Base-by-base conservation (phyloP, 192 early-diverging fungal species). In the Gryganskiella cystojenkinii region DNA sequence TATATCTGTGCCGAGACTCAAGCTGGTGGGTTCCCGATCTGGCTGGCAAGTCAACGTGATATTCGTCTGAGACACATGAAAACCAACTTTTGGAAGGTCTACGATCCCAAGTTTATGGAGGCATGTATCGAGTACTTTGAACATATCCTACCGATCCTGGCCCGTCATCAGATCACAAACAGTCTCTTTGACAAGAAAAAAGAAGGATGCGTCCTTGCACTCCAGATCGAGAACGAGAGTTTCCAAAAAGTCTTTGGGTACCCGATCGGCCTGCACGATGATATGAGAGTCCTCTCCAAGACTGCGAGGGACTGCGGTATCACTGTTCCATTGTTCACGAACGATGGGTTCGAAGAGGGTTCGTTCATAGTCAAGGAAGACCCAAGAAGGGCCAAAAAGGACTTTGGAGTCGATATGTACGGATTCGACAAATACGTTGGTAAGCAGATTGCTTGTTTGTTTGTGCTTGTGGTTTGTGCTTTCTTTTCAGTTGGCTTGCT, bases 151-250 rank as follows among this genome's bases (percentile, higher is more conserved):
- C 87, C 94, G 14, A 91, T 95, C 69, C 67, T 96, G 35, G 91
- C 85, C 4, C 80, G 78, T 4, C 93, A 95, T 79, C 93, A 96
- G 70, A 88, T 95, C 35, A 93, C 93, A 14, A 85, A 81, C 42
- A 65, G 57, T n/a, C n/a, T n/a, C n/a, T n/a, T n/a, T n/a, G n/a
- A n/a, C n/a, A n/a, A n/a, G n/a, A n/a, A n/a, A 2, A 56, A 82
- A 11, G 67, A 76, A 27, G 92, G 93, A 2, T 96, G 93, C 62
- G 85, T 96, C 9, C n/a, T 95, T 9, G 83, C 82, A 22, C 69
- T 95, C 14, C 95, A 96, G 79, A 86, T 95, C 56, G 95, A 96
- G 63, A 95, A 96, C 81, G 90, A 94, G 33, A 75, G 88, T 10
- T 90, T 90, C 44, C 89, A 91, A 55, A 83, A 69, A 25, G 54